Percentiles rank a stretch among this genome's conserved stretches.
Conservation (phyloP, 2,329 filamentous ascomycete genomes). For the Exophiala oligosperma region DNA sequence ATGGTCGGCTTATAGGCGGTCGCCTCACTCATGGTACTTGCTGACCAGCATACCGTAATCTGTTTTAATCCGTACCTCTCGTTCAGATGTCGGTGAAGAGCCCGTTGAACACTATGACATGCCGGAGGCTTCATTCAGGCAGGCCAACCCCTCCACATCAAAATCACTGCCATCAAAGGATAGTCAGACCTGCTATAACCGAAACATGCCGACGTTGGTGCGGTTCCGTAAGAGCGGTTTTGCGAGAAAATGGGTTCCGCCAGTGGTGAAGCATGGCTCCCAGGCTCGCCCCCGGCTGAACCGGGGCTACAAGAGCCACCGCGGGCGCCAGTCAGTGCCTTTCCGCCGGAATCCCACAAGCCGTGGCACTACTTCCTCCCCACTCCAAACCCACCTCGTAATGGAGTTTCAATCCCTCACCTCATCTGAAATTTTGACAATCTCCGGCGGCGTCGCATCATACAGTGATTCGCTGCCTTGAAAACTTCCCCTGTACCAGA, state of each 20-base stretch:
- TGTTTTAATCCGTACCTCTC: neutral
- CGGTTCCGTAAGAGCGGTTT: conserved; percentile 15
- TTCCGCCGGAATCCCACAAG: conserved; percentile 25
- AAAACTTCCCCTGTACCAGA: neutral
- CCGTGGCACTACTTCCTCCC: conserved; percentile 15
- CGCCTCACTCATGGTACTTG: neutral
- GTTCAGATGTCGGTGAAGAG: conserved; percentile 9
- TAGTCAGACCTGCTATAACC: neutral
- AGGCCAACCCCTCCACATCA: neutral
- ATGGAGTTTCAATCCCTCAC: conserved; percentile 6
- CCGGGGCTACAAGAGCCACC: conserved; percentile 9
- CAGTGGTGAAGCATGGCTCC: conserved; percentile 5
- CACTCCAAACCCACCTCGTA: conserved; percentile 13
- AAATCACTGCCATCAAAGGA: neutral
- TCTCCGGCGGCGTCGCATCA: conserved; percentile 22
- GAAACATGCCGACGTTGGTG: neutral
- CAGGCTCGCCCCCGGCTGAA: neutral
- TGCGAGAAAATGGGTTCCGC: conserved; percentile 5
- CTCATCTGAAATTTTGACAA: conserved; percentile 19
- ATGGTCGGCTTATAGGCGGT: neutral
- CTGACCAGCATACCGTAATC: neutral
- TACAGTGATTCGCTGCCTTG: conserved; percentile 4
- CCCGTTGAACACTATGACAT: conserved; percentile 12
- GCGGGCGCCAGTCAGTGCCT: conserved; percentile 16
- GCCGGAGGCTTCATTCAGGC: neutral